Evolutionary conservation across 78 protist species (phyloP).

Genomic region (Dictyostelium purpureum): DNA sequence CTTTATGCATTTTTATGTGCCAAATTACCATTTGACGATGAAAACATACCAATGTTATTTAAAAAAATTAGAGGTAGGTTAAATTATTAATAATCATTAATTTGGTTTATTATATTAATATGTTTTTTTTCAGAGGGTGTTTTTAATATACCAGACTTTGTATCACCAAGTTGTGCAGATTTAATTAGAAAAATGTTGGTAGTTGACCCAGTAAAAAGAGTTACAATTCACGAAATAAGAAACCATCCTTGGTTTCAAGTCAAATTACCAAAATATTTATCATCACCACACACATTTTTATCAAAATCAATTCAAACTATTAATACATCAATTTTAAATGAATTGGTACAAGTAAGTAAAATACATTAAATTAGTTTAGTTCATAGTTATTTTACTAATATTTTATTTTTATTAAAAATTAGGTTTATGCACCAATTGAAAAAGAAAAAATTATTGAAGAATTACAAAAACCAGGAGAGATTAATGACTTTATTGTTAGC

Average conservation of each 20-base stretch:
- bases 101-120: not conserved
- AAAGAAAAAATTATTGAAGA: constrained; percentile 39
- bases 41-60: constrained; percentile 97
- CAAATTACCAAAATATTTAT: constrained; percentile 87
- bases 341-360: constrained; percentile 39
- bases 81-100: not conserved
- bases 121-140: constrained; percentile 83
- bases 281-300: constrained; percentile 57
- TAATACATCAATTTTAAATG: constrained; percentile 30
- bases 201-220: constrained; percentile 97
- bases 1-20: constrained; percentile 81
- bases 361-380: no score
- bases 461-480: constrained; percentile 53
- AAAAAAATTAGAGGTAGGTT: constrained; percentile 89
- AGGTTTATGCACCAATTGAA: constrained; percentile 14
- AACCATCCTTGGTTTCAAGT: constrained; percentile 92
- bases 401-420: not conserved
- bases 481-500: constrained; percentile 54
- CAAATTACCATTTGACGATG: constrained; percentile 98
- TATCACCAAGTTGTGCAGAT: constrained; percentile 88
- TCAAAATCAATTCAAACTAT: constrained; percentile 41
- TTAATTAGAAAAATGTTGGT: constrained; percentile 94
- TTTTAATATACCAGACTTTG: constrained; percentile 88
- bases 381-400: not conserved
- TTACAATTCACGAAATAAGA: constrained; percentile 93